A percentile compares a stretch with the other conserved stretches of the same genome.
These are phyloP conservation scores for Phytophthora uliginosa DNA, from an alignment of 352 stramenopile genomes.

Conservation along the genomic window DNA sequence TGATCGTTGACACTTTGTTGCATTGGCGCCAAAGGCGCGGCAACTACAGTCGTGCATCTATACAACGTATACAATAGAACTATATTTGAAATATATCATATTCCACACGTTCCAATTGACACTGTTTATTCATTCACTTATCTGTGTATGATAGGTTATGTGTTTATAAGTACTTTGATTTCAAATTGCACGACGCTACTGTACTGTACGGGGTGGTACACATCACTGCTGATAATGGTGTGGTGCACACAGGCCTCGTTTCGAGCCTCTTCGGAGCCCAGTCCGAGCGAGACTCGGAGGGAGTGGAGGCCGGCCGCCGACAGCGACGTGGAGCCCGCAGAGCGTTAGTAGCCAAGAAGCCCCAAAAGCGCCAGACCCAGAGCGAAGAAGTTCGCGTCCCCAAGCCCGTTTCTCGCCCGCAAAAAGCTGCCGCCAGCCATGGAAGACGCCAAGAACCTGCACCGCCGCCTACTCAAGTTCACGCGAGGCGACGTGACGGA, in stretches of 20 bases:
- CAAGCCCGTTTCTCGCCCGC: not conserved
- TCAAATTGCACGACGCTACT: no score
- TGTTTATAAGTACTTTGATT: no score
- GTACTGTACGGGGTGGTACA: slow-evolving; percentile 4
- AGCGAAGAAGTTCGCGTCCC: not conserved
- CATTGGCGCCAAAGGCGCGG: not conserved
- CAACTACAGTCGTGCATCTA: not conserved
- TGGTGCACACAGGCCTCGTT: slow-evolving; percentile 13
- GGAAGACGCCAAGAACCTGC: slow-evolving; percentile 75
- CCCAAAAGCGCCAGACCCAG: slow-evolving; percentile 10
- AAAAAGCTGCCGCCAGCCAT: slow-evolving; percentile 36
- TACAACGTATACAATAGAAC: no score
- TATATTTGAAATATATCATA: no score
- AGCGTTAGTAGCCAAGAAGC: slow-evolving; percentile 37
- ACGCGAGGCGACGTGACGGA: slow-evolving; percentile 70
- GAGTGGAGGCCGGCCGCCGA: slow-evolving; percentile 7
- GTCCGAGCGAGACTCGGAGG: slow-evolving; percentile 5
- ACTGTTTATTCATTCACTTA: no score
- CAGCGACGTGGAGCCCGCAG: slow-evolving; percentile 25
- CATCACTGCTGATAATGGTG: slow-evolving; percentile 8
- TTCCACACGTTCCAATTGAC: no score
- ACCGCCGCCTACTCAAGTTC: slow-evolving; percentile 82
- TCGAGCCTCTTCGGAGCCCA: slow-evolving; percentile 24
- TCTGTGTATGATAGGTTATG: no score
- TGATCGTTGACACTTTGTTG: not conserved